A percentile compares a stretch with the other conserved stretches of the same genome.
Evolutionary conservation across 805 yeast species (phyloP).

Genomic region (Candida methanosorbosa): DNA sequence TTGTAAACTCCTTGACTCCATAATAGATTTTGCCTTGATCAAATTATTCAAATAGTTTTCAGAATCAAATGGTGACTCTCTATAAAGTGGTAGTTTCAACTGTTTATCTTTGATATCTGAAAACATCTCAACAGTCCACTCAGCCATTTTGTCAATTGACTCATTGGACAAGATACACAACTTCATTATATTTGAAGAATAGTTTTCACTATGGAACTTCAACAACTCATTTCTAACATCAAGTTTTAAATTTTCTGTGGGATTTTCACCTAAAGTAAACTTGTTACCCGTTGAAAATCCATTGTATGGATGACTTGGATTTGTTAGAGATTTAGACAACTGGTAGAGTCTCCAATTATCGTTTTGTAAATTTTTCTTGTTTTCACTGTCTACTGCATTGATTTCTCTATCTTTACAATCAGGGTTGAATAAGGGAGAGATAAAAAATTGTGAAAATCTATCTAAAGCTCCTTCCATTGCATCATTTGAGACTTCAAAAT

Average conservation of each 20-base stretch:
- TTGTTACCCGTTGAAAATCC: conserved; percentile 89
- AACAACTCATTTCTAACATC: conserved; percentile 78
- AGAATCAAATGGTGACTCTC: conserved; percentile 37
- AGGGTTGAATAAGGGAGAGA: conserved; percentile 66
- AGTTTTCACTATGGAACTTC: conserved; percentile 60
- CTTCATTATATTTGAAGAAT: conserved; percentile 86
- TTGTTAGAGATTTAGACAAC: conserved; percentile 66
- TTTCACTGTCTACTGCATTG: conserved; percentile 91
- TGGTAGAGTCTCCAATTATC: conserved; percentile 88
- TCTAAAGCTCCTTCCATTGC: conserved; percentile 83
- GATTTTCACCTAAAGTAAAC: conserved; percentile 61
- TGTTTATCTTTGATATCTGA: conserved; percentile 48
- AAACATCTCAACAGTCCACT: conserved; percentile 64
- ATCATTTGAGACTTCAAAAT: conserved; percentile 72
- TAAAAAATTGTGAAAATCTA: conserved; percentile 88
- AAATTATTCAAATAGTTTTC: conserved; percentile 41
- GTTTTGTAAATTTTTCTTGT: conserved; percentile 85
- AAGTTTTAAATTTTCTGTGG: conserved; percentile 45
- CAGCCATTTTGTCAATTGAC: conserved; percentile 57
- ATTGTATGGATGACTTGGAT: conserved; percentile 71
- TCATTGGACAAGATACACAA: conserved; percentile 81
- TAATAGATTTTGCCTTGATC: conserved; percentile 70
- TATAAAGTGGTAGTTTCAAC: conserved; percentile 35
- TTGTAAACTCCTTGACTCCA: conserved; percentile 63
- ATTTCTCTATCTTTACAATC: conserved; percentile 86